Evolutionary conservation across 2,329 filamentous ascomycete species (phyloP).

Genomic region (Piedraia hortae): DNA sequence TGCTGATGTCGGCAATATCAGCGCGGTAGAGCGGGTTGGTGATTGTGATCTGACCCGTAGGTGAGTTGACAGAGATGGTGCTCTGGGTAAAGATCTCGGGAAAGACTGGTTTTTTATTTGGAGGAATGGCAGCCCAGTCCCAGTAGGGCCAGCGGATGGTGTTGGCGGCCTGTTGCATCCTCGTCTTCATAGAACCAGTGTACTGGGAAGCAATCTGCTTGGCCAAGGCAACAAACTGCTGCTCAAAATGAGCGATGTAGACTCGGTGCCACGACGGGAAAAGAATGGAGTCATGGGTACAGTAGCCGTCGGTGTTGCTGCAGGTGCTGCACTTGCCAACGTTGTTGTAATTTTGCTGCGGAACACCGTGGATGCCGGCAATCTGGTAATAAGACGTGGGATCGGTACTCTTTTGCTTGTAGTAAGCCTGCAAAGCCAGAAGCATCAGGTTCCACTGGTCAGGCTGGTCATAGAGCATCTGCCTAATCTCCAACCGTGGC

Average conservation of each 20-base stretch:
- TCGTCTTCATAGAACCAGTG: constrained; percentile 4
- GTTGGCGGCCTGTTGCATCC: constrained; percentile 7
- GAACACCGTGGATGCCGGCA: constrained; percentile 10
- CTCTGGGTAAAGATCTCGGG: constrained; percentile 6
- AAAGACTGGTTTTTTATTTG: constrained; percentile 4
- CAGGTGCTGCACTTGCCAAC: constrained; percentile 8
- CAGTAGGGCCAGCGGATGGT: constrained; percentile 9
- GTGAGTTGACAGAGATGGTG: constrained; percentile 7
- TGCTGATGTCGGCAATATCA: constrained; percentile 5
- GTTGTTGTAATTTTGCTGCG: constrained; percentile 9
- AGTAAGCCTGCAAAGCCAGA: constrained; percentile 7
- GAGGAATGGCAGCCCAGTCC: constrained; percentile 8
- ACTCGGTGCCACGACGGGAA: constrained; percentile 12
- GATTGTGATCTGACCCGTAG: constrained; percentile 7
- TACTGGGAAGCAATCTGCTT: constrained; percentile 8
- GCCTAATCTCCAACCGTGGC: constrained; percentile 7
- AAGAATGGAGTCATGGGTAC: constrained; percentile 12
- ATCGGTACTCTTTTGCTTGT: constrained; percentile 3
- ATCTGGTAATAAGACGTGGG: constrained; percentile 7
- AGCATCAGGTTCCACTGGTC: constrained; percentile 7
- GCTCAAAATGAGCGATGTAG: constrained; percentile 12
- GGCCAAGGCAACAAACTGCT: constrained; percentile 9
- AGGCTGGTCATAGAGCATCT: constrained; percentile 5
- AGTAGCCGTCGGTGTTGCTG: constrained; percentile 10
- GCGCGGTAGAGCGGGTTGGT: constrained; percentile 8